Evolutionary conservation across 305 asterid genomes (phyloP).

Genomic region (Fraxinus xanthoxyloides): DNA sequence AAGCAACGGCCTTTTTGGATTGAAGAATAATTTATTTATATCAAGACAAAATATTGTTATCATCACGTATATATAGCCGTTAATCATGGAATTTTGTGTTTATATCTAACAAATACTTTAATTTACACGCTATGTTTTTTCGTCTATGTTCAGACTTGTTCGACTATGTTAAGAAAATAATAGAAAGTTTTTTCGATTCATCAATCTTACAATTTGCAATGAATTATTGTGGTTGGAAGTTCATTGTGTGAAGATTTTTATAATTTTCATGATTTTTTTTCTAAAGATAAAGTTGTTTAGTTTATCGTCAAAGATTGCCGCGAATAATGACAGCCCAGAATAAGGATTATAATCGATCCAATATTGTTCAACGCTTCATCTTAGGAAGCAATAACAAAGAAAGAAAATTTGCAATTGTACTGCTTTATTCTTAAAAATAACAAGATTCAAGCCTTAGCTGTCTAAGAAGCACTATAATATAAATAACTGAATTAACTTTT

Average conservation of each 20-base stretch:
- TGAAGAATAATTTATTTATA: background rate
- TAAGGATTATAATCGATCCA: background rate
- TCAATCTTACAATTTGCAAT: background rate
- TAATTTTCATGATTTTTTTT: no score
- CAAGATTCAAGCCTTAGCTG: background rate
- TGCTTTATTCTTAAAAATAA: no score
- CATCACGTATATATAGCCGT: slow-evolving; percentile 6
- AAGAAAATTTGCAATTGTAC: no score
- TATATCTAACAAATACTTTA: background rate
- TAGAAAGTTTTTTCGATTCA: background rate
- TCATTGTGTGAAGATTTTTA: no score
- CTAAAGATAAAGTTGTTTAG: no score
- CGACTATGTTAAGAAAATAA: background rate
- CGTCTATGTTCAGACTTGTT: background rate
- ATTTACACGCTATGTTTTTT: background rate
- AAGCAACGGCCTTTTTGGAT: slow-evolving; percentile 33
- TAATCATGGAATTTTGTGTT: slow-evolving; percentile 16
- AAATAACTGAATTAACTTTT: no score
- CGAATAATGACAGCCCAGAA: background rate
- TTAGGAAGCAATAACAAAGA: background rate
- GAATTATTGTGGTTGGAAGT: no score
- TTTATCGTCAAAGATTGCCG: background rate
- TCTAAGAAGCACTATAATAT: background rate
- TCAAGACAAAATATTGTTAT: background rate
- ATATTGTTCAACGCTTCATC: background rate